Percentiles rank a stretch among this genome's conserved stretches.
phyloP scores from a whole-genome alignment of 805 yeast species.

The Candida railenensis region DNA sequence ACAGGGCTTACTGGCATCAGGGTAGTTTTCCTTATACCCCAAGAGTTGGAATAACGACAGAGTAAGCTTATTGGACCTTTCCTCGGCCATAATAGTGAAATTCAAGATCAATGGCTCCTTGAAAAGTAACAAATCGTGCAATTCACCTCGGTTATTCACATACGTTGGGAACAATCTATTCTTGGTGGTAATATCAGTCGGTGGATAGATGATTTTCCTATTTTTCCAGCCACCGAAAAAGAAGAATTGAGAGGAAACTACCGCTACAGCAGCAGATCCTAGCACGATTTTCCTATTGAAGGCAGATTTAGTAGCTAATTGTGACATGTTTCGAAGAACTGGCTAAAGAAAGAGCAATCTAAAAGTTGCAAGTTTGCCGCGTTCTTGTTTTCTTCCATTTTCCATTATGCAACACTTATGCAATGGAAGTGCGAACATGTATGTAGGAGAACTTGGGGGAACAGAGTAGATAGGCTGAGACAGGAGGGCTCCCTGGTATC shows the following conservation, averaged over 20 bases:
- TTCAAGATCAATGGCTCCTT: slow-evolving; percentile 67
- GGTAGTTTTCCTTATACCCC: slow-evolving; percentile 21
- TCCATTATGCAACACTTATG: neutral
- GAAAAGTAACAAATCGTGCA: slow-evolving; percentile 51
- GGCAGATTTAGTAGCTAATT: slow-evolving; percentile 2
- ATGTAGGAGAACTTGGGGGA: too few relatives aligned
- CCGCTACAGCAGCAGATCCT: slow-evolving; percentile 8
- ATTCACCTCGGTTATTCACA: slow-evolving; percentile 56
- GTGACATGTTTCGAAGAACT: neutral
- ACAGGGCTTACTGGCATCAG: slow-evolving; percentile 45
- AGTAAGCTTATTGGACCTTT: slow-evolving; percentile 60
- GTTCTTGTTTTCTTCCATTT: neutral
- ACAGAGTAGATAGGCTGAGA: too few relatives aligned
- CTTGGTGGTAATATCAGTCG: slow-evolving; percentile 38
- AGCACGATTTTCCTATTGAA: slow-evolving; percentile 1
- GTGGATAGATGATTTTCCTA: slow-evolving; percentile 34
- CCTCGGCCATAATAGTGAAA: slow-evolving; percentile 69
- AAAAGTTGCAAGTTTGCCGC: neutral
- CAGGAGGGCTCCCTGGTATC: too few relatives aligned
- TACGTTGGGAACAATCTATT: slow-evolving; percentile 39
- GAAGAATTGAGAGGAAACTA: slow-evolving; percentile 6
- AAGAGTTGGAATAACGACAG: slow-evolving; percentile 47
- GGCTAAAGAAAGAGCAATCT: neutral
- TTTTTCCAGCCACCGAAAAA: slow-evolving; percentile 9
- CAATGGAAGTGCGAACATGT: too few relatives aligned